phyloP scores from a whole-genome alignment of 2,329 filamentous ascomycete genomes.

The Colletotrichum echinochloae region DNA sequence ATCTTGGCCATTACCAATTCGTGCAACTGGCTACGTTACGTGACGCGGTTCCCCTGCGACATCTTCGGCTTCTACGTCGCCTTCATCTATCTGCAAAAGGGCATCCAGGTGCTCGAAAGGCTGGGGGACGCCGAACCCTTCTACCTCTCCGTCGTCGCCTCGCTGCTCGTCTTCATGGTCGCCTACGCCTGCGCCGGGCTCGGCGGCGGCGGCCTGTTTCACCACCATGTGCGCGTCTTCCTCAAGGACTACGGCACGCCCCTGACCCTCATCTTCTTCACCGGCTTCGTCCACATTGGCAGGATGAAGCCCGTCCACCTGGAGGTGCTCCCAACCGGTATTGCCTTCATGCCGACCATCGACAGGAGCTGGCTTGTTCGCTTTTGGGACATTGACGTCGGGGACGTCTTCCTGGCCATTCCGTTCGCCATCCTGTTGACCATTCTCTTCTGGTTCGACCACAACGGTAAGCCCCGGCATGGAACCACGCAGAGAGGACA shows the following conservation, averaged over 20 bases:
- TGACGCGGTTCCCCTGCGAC: slow-evolving; percentile 92
- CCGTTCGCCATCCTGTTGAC: slow-evolving; percentile 88
- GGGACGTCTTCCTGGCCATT: slow-evolving; percentile 84
- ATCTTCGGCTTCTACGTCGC: slow-evolving; percentile 96
- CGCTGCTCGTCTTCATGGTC: slow-evolving; percentile 81
- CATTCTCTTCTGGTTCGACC: slow-evolving; percentile 89
- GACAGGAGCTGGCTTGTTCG: slow-evolving; percentile 81
- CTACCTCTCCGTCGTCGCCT: slow-evolving; percentile 83
- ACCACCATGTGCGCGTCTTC: slow-evolving; percentile 81
- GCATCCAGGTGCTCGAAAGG: slow-evolving; percentile 84
- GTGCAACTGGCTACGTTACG: slow-evolving; percentile 89
- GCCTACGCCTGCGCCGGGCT: slow-evolving; percentile 81
- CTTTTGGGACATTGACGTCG: slow-evolving; percentile 82
- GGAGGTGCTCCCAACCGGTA: slow-evolving; percentile 78
- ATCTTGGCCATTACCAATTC: slow-evolving; percentile 85
- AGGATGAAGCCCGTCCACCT: slow-evolving; percentile 80
- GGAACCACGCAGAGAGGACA: no score
- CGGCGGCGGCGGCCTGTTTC: slow-evolving; percentile 78
- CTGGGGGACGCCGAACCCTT: slow-evolving; percentile 76
- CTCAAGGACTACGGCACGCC: slow-evolving; percentile 92
- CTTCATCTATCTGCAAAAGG: slow-evolving; percentile 92
- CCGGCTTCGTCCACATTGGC: slow-evolving; percentile 88
- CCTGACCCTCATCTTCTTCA: slow-evolving; percentile 86
- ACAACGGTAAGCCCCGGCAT: slow-evolving; percentile 71
- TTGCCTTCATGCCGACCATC: slow-evolving; percentile 81